These are phyloP conservation scores for Trametes elegans DNA, from an alignment of 768 basidiomycete species.

Conservation along the genomic window DNA sequence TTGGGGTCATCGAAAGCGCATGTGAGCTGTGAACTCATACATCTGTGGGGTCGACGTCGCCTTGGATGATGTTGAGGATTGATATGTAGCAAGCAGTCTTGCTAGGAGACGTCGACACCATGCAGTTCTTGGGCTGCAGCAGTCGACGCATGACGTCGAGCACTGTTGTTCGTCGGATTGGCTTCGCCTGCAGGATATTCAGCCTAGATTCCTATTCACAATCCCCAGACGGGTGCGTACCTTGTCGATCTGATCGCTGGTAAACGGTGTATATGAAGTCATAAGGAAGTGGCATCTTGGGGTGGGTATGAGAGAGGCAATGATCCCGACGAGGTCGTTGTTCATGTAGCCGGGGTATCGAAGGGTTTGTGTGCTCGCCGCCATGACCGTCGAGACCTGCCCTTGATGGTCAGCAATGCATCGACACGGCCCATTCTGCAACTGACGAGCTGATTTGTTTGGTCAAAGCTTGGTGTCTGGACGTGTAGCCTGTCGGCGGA, in stretches of 20 bases:
- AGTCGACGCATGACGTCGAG: conserved; percentile 98
- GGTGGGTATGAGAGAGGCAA: conserved; percentile 95
- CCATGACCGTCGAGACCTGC: conserved; percentile 96
- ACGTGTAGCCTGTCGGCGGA: conserved; percentile 89
- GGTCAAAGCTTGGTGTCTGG: conserved; percentile 85
- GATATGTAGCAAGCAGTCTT: conserved; percentile 96
- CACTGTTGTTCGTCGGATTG: conserved; percentile 94
- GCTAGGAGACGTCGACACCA: conserved; percentile 93
- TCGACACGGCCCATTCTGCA: background rate
- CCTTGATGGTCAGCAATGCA: background rate
- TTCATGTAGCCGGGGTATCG: conserved; percentile 99
- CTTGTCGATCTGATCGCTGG: conserved; percentile 95
- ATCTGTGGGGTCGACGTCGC: conserved; percentile 97
- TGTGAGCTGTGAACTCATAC: conserved; percentile 42
- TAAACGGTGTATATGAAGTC: conserved; percentile 99
- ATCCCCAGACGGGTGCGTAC: conserved; percentile 40
- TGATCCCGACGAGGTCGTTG: conserved; percentile 96
- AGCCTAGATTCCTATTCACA: background rate
- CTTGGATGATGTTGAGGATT: conserved; percentile 97
- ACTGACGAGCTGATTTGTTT: conserved; percentile 86
- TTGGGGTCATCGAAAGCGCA: background rate
- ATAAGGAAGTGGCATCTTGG: conserved; percentile 97
- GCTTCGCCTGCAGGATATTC: conserved; percentile 61
- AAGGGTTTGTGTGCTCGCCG: conserved; percentile 94
- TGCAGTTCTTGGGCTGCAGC: conserved; percentile 96